These are phyloP conservation scores for Pseudogymnoascus sp. DNA, from an alignment of 2,329 filamentous ascomycete species.

Conservation along the genomic window DNA sequence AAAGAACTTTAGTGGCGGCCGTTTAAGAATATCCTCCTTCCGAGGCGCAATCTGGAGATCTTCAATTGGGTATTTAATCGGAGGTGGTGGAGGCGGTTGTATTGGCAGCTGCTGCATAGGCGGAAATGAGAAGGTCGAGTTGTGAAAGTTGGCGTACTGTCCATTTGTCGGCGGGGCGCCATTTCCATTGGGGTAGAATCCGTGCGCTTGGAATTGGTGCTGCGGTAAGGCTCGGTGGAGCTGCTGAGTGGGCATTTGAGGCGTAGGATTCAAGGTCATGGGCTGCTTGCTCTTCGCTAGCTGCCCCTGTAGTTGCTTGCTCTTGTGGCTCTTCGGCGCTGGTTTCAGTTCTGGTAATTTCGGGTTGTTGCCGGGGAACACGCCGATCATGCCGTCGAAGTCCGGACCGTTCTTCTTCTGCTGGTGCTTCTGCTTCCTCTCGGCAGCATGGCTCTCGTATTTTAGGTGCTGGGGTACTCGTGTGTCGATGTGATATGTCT, in stretches of 20 bases:
- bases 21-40: conserved; percentile 46
- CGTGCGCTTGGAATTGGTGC: background rate
- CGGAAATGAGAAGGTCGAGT: conserved; percentile 38
- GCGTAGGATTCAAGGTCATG: conserved; percentile 27
- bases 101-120: conserved; percentile 27
- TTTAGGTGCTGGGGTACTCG: conserved; percentile 75
- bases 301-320: conserved; percentile 42
- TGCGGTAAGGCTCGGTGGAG: background rate
- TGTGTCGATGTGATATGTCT: conserved; percentile 78
- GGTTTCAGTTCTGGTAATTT: conserved; percentile 69
- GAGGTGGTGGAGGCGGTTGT: conserved; percentile 51
- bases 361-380: conserved; percentile 33
- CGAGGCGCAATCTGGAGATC: conserved; percentile 75
- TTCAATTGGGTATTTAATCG: conserved; percentile 91
- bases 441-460: conserved; percentile 70
- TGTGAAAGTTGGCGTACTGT: conserved; percentile 34
- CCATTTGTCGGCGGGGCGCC: conserved; percentile 16
- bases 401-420: conserved; percentile 43
- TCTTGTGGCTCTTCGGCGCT: conserved; percentile 61
- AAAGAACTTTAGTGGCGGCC: conserved; percentile 72
- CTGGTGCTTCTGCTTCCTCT: conserved; percentile 65
- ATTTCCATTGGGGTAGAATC: background rate
- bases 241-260: conserved; percentile 15
- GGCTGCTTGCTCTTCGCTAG: conserved; percentile 34
- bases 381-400: conserved; percentile 29